Evolutionary conservation across 2,329 filamentous ascomycete genomes (phyloP).

Genomic region (Talaromyces amestolkiae): DNA sequence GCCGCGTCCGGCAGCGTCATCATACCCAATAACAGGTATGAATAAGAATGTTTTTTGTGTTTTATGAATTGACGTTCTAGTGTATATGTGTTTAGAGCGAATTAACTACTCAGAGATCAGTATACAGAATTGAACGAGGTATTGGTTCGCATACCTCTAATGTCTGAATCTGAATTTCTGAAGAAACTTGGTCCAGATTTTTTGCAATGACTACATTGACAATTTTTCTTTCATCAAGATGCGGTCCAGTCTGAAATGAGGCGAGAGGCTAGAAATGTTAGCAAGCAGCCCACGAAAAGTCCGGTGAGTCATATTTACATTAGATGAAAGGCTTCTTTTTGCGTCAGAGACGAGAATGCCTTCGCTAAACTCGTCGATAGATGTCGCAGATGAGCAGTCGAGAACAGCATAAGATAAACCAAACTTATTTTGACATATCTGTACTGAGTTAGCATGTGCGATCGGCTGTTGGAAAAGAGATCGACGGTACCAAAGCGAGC

Average conservation of each 20-base stretch:
- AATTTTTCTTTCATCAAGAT: constrained; percentile 56
- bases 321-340: background rate
- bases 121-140: background rate
- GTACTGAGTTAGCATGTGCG: constrained; percentile 6
- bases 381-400: constrained; percentile 69
- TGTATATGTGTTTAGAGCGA: constrained; percentile 73
- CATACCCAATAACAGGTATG: constrained; percentile 62
- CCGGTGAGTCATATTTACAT: background rate
- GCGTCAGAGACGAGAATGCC: constrained; percentile 57
- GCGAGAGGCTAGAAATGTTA: constrained; percentile 1
- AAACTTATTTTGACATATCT: constrained; percentile 70
- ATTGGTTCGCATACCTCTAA: constrained; percentile 49
- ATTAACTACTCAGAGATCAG: constrained; percentile 63
- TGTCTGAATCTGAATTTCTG: constrained; percentile 77
- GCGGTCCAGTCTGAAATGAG: constrained; percentile 21
- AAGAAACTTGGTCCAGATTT: constrained; percentile 71
- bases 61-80: constrained; percentile 68
- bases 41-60: constrained; percentile 79
- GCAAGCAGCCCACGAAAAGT: background rate
- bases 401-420: constrained; percentile 68
- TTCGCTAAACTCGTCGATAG: constrained; percentile 75
- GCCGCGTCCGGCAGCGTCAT: constrained; percentile 30
- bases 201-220: constrained; percentile 81
- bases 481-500: constrained; percentile 61
- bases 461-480: background rate